These are phyloP conservation scores for Pholiota adiposa DNA, from an alignment of 1,284 basidiomycete species.

Conservation along the genomic window DNA sequence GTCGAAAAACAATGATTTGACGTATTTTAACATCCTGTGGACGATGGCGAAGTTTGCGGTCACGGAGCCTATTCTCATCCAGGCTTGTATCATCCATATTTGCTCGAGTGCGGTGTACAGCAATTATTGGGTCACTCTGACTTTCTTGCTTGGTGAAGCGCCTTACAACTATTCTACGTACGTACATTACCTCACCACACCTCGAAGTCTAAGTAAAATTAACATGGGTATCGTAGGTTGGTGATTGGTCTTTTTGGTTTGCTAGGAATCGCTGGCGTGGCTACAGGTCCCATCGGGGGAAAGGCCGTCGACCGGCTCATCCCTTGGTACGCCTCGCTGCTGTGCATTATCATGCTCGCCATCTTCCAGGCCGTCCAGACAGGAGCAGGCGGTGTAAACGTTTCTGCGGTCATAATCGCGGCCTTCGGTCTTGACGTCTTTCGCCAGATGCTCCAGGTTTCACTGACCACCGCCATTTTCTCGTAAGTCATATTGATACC, in stretches of 20 bases:
- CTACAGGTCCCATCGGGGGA: constrained; percentile 65
- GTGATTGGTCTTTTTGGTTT: constrained; percentile 77
- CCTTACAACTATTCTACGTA: constrained; percentile 49
- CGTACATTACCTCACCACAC: too few species aligned
- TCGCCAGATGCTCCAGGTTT: constrained; percentile 47
- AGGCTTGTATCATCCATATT: constrained; percentile 60
- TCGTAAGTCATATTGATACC: constrained; percentile 31
- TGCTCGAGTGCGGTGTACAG: constrained; percentile 62
- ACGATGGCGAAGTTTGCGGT: constrained; percentile 69
- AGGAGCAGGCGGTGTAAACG: constrained; percentile 60
- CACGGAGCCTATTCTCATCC: constrained; percentile 72
- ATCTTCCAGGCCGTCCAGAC: constrained; percentile 57
- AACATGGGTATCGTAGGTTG: constrained; percentile 42
- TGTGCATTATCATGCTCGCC: constrained; percentile 46
- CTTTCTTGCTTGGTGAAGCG: constrained; percentile 67
- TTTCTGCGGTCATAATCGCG: constrained; percentile 56
- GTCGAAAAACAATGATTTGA: constrained; percentile 59
- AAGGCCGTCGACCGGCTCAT: constrained; percentile 64
- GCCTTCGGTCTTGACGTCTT: constrained; percentile 48
- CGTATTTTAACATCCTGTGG: constrained; percentile 63
- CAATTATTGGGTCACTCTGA: constrained; percentile 74
- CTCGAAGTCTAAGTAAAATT: too few species aligned
- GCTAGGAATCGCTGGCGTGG: constrained; percentile 69
- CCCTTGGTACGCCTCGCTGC: constrained; percentile 67
- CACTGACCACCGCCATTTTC: constrained; percentile 43